Percentiles rank a stretch among this genome's conserved stretches.
These are phyloP conservation scores for Strigomonas culicis DNA, from an alignment of 208 protist species.

Conservation along the genomic window DNA sequence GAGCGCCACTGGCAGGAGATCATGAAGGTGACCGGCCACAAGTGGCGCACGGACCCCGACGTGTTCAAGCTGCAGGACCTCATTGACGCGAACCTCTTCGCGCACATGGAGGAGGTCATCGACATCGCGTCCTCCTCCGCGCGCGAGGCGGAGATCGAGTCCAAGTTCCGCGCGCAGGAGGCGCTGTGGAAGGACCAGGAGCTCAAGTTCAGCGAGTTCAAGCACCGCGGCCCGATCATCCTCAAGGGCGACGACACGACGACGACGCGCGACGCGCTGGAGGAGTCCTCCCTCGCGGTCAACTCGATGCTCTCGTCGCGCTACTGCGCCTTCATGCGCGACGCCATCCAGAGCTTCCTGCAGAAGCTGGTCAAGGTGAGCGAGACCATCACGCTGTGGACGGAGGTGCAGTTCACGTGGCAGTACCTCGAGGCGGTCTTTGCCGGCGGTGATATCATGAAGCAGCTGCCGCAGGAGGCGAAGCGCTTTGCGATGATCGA, in stretches of 20 bases:
- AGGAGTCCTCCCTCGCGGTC: conserved; percentile 95
- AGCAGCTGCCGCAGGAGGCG: conserved; percentile 96
- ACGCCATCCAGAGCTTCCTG: conserved; percentile 87
- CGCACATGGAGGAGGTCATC: conserved; percentile 92
- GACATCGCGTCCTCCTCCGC: conserved; percentile 93
- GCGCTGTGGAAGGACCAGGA: conserved; percentile 92
- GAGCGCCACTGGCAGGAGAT: conserved; percentile 95
- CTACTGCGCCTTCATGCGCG: conserved; percentile 93
- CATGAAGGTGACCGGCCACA: conserved; percentile 83
- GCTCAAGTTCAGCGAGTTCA: conserved; percentile 94
- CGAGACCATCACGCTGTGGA: conserved; percentile 93
- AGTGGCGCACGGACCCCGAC: conserved; percentile 91
- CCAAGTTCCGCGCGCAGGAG: conserved; percentile 89
- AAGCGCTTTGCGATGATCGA: conserved; percentile 96
- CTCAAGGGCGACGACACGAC: conserved; percentile 92
- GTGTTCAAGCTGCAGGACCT: conserved; percentile 94
- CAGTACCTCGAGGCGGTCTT: conserved; percentile 97
- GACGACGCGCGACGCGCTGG: conserved; percentile 87
- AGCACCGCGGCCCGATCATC: conserved; percentile 91
- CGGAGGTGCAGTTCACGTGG: conserved; percentile 95
- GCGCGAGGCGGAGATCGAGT: conserved; percentile 96
- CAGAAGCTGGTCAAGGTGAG: conserved; percentile 91
- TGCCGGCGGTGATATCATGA: conserved; percentile 95
- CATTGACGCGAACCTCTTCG: conserved; percentile 87
- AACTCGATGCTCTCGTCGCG: conserved; percentile 93